Base-by-base conservation (phyloP, 2,329 filamentous ascomycete genomes). In the Coniochaeta sp. region DNA sequence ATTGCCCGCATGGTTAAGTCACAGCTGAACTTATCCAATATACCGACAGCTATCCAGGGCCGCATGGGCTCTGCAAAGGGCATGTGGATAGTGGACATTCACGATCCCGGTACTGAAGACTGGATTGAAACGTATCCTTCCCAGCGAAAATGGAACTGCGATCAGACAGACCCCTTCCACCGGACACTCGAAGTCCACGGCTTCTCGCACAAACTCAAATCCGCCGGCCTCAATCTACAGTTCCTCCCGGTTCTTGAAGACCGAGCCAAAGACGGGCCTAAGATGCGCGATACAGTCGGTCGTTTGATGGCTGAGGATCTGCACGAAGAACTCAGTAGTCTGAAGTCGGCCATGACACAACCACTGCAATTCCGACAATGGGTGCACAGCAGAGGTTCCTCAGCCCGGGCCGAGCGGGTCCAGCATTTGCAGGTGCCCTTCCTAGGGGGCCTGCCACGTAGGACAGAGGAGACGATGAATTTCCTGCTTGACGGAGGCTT, bases 21-120 rank as follows among this genome's bases (percentile, higher is more conserved):
- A 1, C 55, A 55, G 0, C 71, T 87, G 8, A 77, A 76, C 0
- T 65, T 85, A 0, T 57, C 63, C 0, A 72, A 78, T n/a, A 63
- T 79, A 0, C 86, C 86, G 0, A 79, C 79, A 30, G 83, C 77
- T 0, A 83, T 85, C 45, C 88, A 92, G 64, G 87, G 73, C 1
- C 78, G 89, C 0, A 78, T 91, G 31, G 85, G 82, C 9, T 81
- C 85, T 16, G 85, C 85, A 0, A 92, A 92, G 63, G 89, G 88
- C 0, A 73, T 91, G 57, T 91, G 87, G 87, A 75, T 86, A 46
- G 65, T 85, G 5, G 82, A 86, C 56, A 70, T 73, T 0, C 60
- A 70, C 0, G 74, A 78, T 24, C 18, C 12, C 6, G 67, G 67
- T 1, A 67, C 75, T 1, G 61, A 71, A 0, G 66, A 82, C 14